Evolutionary conservation across 2,329 filamentous ascomycete species (phyloP).

Genomic region (Botrytis porri): DNA sequence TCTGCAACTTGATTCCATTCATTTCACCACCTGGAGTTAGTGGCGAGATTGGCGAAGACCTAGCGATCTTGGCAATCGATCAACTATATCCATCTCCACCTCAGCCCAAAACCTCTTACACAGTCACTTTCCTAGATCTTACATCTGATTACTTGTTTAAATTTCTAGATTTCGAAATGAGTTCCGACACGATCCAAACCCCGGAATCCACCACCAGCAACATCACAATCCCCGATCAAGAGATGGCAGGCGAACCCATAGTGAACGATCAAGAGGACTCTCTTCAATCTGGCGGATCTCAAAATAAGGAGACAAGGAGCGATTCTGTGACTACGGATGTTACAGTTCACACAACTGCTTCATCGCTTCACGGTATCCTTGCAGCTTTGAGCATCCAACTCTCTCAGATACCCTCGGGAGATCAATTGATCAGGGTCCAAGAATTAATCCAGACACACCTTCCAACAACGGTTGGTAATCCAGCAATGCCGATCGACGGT

Average conservation of each 20-base stretch:
- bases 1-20: no score
- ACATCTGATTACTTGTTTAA: neutral
- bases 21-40: no score
- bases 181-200: neutral
- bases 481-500: neutral
- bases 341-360: no score
- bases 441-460: neutral
- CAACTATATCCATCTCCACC: no score
- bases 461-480: neutral
- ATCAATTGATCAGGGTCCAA: neutral
- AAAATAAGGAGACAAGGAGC: no score
- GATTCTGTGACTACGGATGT: neutral
- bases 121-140: neutral
- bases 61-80: no score
- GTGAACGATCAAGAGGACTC: no score
- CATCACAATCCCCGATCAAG: neutral
- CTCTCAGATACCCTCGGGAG: neutral
- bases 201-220: neutral
- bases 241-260: neutral
- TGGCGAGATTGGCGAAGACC: no score
- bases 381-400: neutral
- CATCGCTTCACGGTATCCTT: neutral
- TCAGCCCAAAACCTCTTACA: neutral
- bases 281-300: neutral
- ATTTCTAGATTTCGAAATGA: neutral